Percentiles rank a stretch among this genome's conserved stretches.
Conservation (phyloP, 345 rosid species). For the Populus alba region DNA sequence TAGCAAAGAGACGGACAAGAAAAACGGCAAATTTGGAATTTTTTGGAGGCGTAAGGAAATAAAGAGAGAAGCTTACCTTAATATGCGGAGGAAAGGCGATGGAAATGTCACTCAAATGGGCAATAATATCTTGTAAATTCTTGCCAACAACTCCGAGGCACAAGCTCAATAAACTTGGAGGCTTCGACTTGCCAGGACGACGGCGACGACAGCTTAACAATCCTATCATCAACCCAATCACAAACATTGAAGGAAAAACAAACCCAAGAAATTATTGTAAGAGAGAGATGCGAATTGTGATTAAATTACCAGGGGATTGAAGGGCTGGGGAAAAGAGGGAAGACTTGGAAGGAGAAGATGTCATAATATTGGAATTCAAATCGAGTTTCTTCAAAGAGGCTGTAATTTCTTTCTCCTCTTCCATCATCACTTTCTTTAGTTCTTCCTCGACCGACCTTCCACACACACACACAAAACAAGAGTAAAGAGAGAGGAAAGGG, state of each 20-base stretch:
- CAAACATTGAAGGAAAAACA: neutral
- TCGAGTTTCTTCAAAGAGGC: slow-evolving; percentile 42
- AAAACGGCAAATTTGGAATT: too few relatives aligned
- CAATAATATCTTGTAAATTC: slow-evolving; percentile 72
- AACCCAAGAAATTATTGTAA: neutral
- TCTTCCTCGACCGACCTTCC: neutral
- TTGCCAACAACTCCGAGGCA: slow-evolving; percentile 80
- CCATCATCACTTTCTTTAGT: slow-evolving; percentile 31
- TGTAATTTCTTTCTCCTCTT: slow-evolving; percentile 27
- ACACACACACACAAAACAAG: too few relatives aligned
- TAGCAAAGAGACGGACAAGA: too few relatives aligned
- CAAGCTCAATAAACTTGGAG: slow-evolving; percentile 64
- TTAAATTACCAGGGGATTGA: slow-evolving; percentile 42
- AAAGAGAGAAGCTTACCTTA: slow-evolving; percentile 42
- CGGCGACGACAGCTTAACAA: neutral
- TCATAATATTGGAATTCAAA: slow-evolving; percentile 30
- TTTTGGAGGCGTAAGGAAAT: neutral
- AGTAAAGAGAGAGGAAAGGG: too few relatives aligned
- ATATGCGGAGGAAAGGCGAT: slow-evolving; percentile 55
- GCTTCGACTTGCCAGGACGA: slow-evolving; percentile 31
- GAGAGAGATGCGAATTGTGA: neutral
- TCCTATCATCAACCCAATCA: slow-evolving; percentile 30
- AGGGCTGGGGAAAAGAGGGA: slow-evolving; percentile 16
- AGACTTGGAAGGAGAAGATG: slow-evolving; percentile 25
- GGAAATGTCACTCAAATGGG: slow-evolving; percentile 61